Conservation (phyloP, 129 eudicot species). For the Tagetes patula region DNA sequence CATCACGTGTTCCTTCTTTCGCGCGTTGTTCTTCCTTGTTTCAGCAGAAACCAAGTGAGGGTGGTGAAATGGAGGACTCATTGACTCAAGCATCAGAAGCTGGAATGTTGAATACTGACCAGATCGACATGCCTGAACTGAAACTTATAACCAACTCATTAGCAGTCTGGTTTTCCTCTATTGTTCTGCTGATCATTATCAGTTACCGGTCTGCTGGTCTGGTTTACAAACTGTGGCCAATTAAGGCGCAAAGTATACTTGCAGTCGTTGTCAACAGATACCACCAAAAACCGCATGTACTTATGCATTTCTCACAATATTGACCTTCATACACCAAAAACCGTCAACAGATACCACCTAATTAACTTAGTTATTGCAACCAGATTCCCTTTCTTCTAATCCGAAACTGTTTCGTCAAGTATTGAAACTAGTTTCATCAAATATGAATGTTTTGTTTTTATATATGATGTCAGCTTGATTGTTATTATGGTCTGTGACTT, state of each 20-base stretch:
- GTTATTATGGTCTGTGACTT: neutral
- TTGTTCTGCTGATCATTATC: neutral
- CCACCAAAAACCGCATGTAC: no score
- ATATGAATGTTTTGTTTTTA: neutral
- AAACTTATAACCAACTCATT: neutral
- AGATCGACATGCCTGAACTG: neutral
- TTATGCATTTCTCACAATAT: no score
- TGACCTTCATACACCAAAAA: neutral
- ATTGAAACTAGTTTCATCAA: no score
- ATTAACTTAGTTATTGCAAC: conserved; percentile 2
- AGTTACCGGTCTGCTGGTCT: neutral
- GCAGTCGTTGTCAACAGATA: neutral
- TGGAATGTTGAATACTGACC: neutral
- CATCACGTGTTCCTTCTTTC: neutral
- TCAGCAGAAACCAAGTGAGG: neutral
- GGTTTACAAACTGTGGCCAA: neutral
- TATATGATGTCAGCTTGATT: neutral
- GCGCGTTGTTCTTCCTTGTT: neutral
- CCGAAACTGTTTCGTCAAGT: no score
- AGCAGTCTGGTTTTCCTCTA: neutral
- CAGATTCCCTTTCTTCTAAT: neutral
- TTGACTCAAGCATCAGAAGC: neutral
- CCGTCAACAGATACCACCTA: neutral
- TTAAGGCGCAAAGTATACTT: neutral
- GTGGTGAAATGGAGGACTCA: neutral